Evolutionary conservation across 495 filamentous ascomycete species (phyloP).

Genomic region (Immersiella caudata): DNA sequence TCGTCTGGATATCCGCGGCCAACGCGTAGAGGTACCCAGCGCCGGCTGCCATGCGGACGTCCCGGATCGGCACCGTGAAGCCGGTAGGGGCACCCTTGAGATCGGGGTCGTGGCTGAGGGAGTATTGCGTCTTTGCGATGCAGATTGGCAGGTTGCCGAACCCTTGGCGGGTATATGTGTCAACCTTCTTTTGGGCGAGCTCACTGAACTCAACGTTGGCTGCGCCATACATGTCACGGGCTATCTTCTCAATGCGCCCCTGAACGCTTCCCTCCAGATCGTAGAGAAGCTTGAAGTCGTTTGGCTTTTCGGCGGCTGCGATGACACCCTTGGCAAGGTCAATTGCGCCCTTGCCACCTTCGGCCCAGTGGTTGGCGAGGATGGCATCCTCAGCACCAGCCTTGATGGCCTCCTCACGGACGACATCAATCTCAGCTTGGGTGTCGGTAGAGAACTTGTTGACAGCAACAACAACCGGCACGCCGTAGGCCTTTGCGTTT

Average conservation of each 20-base stretch:
- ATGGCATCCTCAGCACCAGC: constrained; percentile 95
- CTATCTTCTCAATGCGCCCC: constrained; percentile 89
- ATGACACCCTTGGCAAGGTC: constrained; percentile 89
- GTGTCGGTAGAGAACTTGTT: constrained; percentile 96
- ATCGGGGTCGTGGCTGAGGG: constrained; percentile 87
- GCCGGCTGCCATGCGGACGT: constrained; percentile 91
- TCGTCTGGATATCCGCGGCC: constrained; percentile 97
- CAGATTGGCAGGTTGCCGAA: constrained; percentile 93
- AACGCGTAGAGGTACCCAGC: constrained; percentile 94
- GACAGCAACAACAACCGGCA: constrained; percentile 96
- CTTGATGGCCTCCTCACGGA: constrained; percentile 87
- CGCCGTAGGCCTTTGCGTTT: constrained; percentile 85
- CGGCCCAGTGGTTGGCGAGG: constrained; percentile 93
- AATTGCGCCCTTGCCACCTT: constrained; percentile 88
- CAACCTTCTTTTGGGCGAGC: constrained; percentile 91
- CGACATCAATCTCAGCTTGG: constrained; percentile 83
- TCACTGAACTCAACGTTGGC: constrained; percentile 90
- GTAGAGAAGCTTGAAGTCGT: constrained; percentile 90
- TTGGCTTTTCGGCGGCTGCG: constrained; percentile 77
- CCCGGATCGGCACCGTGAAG: constrained; percentile 92
- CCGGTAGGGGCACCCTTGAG: constrained; percentile 96
- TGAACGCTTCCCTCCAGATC: constrained; percentile 77
- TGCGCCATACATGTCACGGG: constrained; percentile 91
- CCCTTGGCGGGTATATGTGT: constrained; percentile 89
- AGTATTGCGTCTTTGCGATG: constrained; percentile 98